Evolutionary conservation across 306 rosid species (phyloP), one percentile per base, ranked within the genome.

Genomic region (Nissolia schottii): DNA sequence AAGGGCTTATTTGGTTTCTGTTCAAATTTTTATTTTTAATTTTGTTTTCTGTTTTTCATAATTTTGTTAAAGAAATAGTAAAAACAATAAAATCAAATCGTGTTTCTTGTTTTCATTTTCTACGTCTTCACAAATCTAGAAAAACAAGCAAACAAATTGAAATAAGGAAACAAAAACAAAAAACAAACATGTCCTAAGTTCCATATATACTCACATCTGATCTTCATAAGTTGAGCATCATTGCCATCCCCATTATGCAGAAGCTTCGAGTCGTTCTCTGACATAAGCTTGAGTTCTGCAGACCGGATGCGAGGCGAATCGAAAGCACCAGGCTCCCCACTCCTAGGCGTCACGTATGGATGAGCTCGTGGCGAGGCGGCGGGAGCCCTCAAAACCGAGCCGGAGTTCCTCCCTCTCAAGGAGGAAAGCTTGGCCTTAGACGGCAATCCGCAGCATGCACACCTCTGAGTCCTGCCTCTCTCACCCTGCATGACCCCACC

Each of bases 381-480:
- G 0, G 97, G 96, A 27, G 83, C 92, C 20, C 79, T 85, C 70
- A 38, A 75, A 50, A 0, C 55, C 0, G 59, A 22, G 7, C 28
- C 24, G 0, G 75, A 76, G 50, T 14, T 75, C 64, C 68, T 86
- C 20, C 41, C 83, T 73, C 77, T 88, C 3, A 83, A 65, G 48
- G 68, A 23, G 10, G 88, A 35, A 5, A 85, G 50, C 45, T 73
- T 89, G 51, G 64, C 67, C 88, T 73, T 89, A 81, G 86, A 72
- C 6, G 89, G 83, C 66, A 59, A 79, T 11, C 96, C 93, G 62
- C 99, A 94, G n/a, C 99, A 94, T 0, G 97, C 79, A 78, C 96
- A 89, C 32, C 23, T 14, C 4, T 77, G 60, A 54, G 13, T 60
- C 59, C 41, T 57, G 6, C 38, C 76, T 48, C 34, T 84, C 69